phyloP scores from a whole-genome alignment of 2,329 filamentous ascomycete genomes.

The Fusarium abutilonis region DNA sequence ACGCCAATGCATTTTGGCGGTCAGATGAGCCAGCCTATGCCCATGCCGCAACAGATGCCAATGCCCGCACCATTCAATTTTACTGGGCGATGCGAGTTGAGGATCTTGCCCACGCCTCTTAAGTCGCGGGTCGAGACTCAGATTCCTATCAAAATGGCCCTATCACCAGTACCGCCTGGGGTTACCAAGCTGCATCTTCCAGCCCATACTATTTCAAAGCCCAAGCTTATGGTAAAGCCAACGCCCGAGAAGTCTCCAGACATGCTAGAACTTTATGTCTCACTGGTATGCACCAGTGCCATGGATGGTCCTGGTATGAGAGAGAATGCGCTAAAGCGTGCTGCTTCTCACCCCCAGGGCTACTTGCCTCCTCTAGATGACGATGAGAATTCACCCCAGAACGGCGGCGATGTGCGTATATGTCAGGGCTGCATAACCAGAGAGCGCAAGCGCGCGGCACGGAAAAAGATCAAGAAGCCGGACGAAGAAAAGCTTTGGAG shows the following conservation, averaged over 20 bases:
- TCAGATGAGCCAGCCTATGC: constrained; percentile 44
- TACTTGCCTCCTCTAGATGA: constrained; percentile 57
- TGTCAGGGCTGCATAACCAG: constrained; percentile 91
- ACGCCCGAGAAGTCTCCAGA: constrained; percentile 72
- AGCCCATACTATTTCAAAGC: constrained; percentile 90
- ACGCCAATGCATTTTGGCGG: constrained; percentile 43
- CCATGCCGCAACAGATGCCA: constrained; percentile 48
- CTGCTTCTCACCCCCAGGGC: constrained; percentile 54
- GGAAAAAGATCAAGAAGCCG: constrained; percentile 92
- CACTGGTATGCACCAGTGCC: constrained; percentile 90
- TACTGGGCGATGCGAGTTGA: constrained; percentile 56
- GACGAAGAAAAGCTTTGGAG: constrained; percentile 92
- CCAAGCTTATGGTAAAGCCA: constrained; percentile 85
- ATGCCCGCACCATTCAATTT: constrained; percentile 47
- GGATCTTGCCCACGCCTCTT: constrained; percentile 72
- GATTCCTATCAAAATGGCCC: constrained; percentile 84
- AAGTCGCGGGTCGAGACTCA: constrained; percentile 98
- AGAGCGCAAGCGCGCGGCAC: constrained; percentile 87
- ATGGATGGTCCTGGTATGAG: constrained; percentile 78
- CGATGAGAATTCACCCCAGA: constrained; percentile 77
- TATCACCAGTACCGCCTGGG: constrained; percentile 78
- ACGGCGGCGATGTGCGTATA: constrained; percentile 93
- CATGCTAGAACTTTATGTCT: constrained; percentile 80
- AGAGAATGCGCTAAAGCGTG: constrained; percentile 72
- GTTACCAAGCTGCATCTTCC: constrained; percentile 87